Base-by-base conservation (phyloP, 2,329 filamentous ascomycete species). In the Periglandula ipomoeae region DNA sequence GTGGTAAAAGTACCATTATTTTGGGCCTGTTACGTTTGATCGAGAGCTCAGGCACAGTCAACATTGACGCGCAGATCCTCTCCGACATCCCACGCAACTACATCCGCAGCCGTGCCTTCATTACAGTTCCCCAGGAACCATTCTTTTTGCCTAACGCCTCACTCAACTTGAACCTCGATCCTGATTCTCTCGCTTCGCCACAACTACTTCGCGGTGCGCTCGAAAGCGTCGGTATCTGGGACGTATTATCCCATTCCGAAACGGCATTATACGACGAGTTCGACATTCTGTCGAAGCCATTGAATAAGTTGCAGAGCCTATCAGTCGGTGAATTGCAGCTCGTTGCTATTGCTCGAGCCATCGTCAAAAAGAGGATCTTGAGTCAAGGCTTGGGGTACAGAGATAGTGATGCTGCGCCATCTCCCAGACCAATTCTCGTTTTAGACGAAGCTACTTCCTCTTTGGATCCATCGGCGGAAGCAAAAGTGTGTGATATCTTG, bases 381-480 rank as follows among this genome's bases (percentile, higher is more conserved):
- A 34, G 43, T 15, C 10, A 35, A 34, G 9, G 26, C 11, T 17
- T 42, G 19, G 7, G n/a, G 9, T 17, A 42, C 24, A 26, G 13
- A 15, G 39, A 42, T n/a, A 11, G 13, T 22, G 22, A 15, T 19
- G 23, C 10, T 26, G 39, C 39, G 22, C 9, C 19, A 10, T 19
- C 15, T 5, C 17, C 44, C 9, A 64, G 56, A 27, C 65, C 66
- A 0, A 54, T 69, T 7, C 47, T 66, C 1, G 53, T 66, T 1
- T 52, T 66, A 8, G 64, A 66, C 26, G 63, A 66, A 39, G 56
- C 55, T 7, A 66, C 61, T 0, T 59, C 60, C 0, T 63, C 60
- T 0, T 55, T 69, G 2, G 66, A 69, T 50, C n/a, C 50, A 1
- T 52, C 39, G 0, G 69, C 63, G 0, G 66, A 70, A 51, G 51